A percentile compares a stretch with the other conserved stretches of the same genome.
phyloP scores from a whole-genome alignment of 164 flowering plant species.

The Vitis riparia region DNA sequence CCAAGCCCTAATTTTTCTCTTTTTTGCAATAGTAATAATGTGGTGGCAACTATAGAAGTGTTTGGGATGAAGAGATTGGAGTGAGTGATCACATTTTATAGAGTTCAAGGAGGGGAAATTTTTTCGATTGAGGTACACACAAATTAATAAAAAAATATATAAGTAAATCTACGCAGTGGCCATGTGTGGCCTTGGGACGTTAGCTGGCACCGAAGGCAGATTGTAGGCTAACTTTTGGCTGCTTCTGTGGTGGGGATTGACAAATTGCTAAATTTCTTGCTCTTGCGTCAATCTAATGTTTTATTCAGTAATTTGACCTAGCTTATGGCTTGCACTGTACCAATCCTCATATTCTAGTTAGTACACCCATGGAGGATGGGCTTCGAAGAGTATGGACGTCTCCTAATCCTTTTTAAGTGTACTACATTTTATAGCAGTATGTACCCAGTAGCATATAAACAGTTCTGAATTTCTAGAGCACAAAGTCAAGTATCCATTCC shows the following conservation, averaged over 20 bases:
- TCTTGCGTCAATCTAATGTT: conserved; percentile 2
- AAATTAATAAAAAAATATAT: neutral
- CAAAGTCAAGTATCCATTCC: too few species aligned
- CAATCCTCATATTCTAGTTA: neutral
- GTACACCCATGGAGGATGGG: neutral
- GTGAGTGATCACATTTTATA: conserved; percentile 13
- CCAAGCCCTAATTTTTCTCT: neutral
- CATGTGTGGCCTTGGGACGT: conserved; percentile 21
- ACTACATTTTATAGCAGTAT: too few species aligned
- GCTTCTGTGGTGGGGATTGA: conserved; percentile 19
- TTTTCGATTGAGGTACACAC: conserved; percentile 7
- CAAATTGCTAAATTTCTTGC: conserved; percentile 13
- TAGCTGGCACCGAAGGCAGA: conserved; percentile 28
- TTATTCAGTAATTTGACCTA: neutral
- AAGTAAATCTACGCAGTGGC: neutral
- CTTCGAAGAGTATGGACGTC: neutral
- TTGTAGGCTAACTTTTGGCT: conserved; percentile 23
- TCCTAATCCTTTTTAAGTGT: too few species aligned
- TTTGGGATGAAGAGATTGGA: conserved; percentile 6
- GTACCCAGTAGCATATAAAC: too few species aligned
- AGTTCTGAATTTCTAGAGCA: too few species aligned
- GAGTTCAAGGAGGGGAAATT: conserved; percentile 3
- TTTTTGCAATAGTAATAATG: too few species aligned
- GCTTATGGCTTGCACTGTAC: neutral
- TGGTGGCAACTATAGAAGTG: too few species aligned